Base-by-base conservation (phyloP, 1,284 basidiomycete species). In the Uromyces viciae-fabae region DNA sequence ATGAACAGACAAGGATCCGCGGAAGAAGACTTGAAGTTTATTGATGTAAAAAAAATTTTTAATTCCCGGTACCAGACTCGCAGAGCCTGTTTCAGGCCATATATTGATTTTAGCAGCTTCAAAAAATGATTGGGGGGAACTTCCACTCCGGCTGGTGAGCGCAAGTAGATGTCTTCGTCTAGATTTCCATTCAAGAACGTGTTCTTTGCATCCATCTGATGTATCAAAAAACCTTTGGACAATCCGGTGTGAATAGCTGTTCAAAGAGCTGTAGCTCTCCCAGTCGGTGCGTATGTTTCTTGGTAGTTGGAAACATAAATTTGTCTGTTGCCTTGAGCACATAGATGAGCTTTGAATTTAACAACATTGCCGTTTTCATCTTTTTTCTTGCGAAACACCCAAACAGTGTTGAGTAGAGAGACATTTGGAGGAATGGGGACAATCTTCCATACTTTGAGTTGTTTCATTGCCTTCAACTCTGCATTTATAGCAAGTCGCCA, bases 141-240 rank as follows among this genome's bases (percentile, higher is more conserved):
- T 7, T 56, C 28, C 7, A 56, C 22, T 8, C 52, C 5, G 28
- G 52, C 52, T 22, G 52, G 19, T 33, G 72, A n/a, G 31, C 19
- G 36, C 28, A 36, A 15, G 5, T 33, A 64, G 33, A 64, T 64
- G 5, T 8, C 33, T 64, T 64, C 7, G 22, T 64, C 36, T 25
- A 64, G 5, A 11, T 33, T 38, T 31, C 28, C 28, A 38, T 64
- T 64, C 11, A 64, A 38, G 36, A 64, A 64, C 11, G 49, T 52
- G 14, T 43, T 40, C 19, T 56, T 74, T 8, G 52, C 72, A 58
- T 74, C 72, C 72, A 74, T 74, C n/a, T 56, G 40, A 46, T 74
- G 72, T 8, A 74, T 38, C 4, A n/a, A 19, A 56, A 56, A 56
- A n/a, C 52, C 28, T 5, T 28, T n/a, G 28, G 52, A 14, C 15